phyloP scores from a whole-genome alignment of 2,329 filamentous ascomycete genomes.

The Trichoderma sp. region DNA sequence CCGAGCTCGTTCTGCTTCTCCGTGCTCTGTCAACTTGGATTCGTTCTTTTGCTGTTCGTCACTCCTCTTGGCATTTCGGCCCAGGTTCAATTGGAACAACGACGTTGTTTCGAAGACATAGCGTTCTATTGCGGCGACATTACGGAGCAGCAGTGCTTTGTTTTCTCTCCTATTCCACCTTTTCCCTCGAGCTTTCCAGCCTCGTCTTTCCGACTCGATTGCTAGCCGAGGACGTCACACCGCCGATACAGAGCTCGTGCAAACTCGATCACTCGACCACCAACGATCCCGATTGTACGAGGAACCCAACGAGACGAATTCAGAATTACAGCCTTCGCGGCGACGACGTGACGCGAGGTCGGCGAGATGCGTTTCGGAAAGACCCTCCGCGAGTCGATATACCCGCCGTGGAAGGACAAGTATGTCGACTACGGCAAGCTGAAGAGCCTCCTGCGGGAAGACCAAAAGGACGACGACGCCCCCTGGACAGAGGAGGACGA shows the following conservation, averaged over 20 bases:
- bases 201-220: neutral
- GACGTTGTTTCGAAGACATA: neutral
- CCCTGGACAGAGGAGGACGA: constrained; percentile 95
- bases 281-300: neutral
- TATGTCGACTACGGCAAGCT: constrained; percentile 97
- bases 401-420: constrained; percentile 85
- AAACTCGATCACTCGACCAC: neutral
- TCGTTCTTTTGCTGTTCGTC: neutral
- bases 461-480: constrained; percentile 61
- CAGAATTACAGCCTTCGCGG: neutral
- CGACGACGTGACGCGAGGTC: neutral
- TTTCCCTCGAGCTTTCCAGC: neutral
- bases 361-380: constrained; percentile 86
- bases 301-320: neutral
- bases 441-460: constrained; percentile 84
- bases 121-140: neutral
- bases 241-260: neutral
- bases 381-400: constrained; percentile 77
- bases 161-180: neutral
- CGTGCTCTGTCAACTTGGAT: neutral
- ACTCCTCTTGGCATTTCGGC: neutral
- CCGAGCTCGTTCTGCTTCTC: neutral
- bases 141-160: neutral
- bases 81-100: neutral
- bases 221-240: neutral